Base-by-base conservation (phyloP, 495 filamentous ascomycete genomes). In the Astrothelium subdiscretum region DNA sequence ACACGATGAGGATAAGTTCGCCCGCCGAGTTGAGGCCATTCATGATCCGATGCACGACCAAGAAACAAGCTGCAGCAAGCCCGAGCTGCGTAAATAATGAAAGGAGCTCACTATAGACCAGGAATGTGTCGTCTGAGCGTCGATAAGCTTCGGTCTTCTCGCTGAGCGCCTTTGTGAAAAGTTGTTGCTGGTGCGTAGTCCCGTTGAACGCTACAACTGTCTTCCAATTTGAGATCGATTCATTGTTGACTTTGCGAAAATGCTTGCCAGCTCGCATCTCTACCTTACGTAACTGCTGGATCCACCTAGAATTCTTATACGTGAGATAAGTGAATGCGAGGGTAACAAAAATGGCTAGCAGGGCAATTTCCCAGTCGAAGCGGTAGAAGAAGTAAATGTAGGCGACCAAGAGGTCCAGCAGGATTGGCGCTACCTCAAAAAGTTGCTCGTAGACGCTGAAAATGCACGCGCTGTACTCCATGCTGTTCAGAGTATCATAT, bases 201-300 rank as follows among this genome's bases (percentile, higher is more conserved):
- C 85, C 83, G 69, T 91, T 91, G 76, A 91, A 90, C 67, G 85
- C 83, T 22, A 69, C 67, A 27, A 88, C 87, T 15, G 87, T 87
- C 27, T 79, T 74, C 87, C 88, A 91, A 38, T 81, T 84, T 61
- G 79, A 78, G 58, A 90, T 81, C 1, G 82, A 80, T 58, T 87
- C 83, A 65, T 83, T 80, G 61, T 85, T 78, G 24, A 85, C 77
- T 58, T 81, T 82, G 42, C 64, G 62, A 44, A 66, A 66, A 2
- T 57, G 32, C n/a, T 63, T 44, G 1, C 64, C 26, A 15, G 44
- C 32, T 31, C 52, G 60, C 8, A 64, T 31, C 27, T 62, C 62
- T 54, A 3, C 20, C 24, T 54, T 54, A 11, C 48, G 48, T 4
- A 24, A 60, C 71, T 76, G 22, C 67, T 71, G 59, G 48, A 54